Evolutionary conservation across 768 basidiomycete genomes (phyloP), one percentile per base, ranked within the genome.

Genomic region (Auriscalpium microsporum): DNA sequence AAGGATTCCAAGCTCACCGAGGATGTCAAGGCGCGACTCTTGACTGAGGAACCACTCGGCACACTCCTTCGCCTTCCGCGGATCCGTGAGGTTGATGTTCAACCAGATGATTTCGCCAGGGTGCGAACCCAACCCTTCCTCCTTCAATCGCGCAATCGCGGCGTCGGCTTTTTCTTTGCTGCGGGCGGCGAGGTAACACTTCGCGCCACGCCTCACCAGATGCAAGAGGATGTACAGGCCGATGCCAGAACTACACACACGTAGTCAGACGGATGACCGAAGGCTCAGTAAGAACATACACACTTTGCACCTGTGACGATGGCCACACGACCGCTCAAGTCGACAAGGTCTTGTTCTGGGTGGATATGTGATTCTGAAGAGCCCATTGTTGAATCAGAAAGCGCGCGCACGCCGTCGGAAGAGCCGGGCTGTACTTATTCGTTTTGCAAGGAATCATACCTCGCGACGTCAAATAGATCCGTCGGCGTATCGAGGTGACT

Each of bases 291-390:
- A 17, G 1, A 28, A 1, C 13, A 10, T 14, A 67, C 72, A 49
- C 48, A 75, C 76, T 73, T 76, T 53, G 77, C 78, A 10, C 80
- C 80, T 1, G 77, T 78, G 34, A 80, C 75, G 17, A 81, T 62
- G 1, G 69, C 74, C 2, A 78, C 74, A 56, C 74, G 77, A 17
- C 75, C 77, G 0, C 63, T 68, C 4, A 79, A 66, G 62, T 79
- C 73, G n/a, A 71, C 69, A 14, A 79, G 67, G 53, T 80, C 78
- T 14, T 62, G 65, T 17, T 65, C 66, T 1, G 70, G 66, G 52
- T 71, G 59, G 45, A 67, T 57, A 28, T 23, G 45, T 16, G 58
- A 57, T 17, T 28, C 14, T 38, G 58, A 46, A 23, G 36, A 53
- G 34, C 58, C 58, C 58, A 59, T 59, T 8, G 16, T 19, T 28